Percentiles rank a stretch among this genome's conserved stretches.
phyloP scores from a whole-genome alignment of 768 basidiomycete species.

The Leucocoprinus leucothites region DNA sequence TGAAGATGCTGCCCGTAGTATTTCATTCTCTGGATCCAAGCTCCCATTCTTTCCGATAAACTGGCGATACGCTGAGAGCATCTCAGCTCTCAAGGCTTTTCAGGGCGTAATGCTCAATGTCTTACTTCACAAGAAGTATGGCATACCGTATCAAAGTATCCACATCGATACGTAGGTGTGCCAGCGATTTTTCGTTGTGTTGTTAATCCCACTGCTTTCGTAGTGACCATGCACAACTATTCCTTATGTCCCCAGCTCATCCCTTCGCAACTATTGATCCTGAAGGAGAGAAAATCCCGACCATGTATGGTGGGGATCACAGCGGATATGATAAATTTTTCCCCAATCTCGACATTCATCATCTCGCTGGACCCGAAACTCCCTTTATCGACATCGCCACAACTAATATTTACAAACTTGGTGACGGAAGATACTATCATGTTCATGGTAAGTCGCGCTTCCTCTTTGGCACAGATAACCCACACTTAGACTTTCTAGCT shows the following conservation, averaged over 20 bases:
- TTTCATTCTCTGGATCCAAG: slow-evolving; percentile 16
- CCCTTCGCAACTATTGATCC: slow-evolving; percentile 14
- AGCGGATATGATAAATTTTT: slow-evolving; percentile 14
- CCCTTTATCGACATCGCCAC: slow-evolving; percentile 10
- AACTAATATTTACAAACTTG: slow-evolving; percentile 24
- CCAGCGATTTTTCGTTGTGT: neutral
- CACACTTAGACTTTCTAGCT: slow-evolving; percentile 2
- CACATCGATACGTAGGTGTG: slow-evolving; percentile 21
- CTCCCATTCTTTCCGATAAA: slow-evolving; percentile 20
- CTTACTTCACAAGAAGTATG: slow-evolving; percentile 21
- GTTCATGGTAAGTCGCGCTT: slow-evolving; percentile 17
- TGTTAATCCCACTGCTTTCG: neutral
- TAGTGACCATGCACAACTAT: slow-evolving; percentile 22
- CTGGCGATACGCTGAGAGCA: slow-evolving; percentile 25
- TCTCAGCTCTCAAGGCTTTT: slow-evolving; percentile 24
- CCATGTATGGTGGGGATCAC: neutral
- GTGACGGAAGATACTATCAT: slow-evolving; percentile 23
- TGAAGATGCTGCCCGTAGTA: slow-evolving; percentile 11
- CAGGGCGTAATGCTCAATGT: slow-evolving; percentile 24
- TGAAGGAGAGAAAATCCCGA: slow-evolving; percentile 9
- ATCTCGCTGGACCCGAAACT: neutral
- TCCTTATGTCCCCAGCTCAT: slow-evolving; percentile 15
- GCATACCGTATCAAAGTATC: slow-evolving; percentile 19
- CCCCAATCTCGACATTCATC: slow-evolving; percentile 16
- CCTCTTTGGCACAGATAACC: neutral